Evolutionary conservation across 306 rosid species (phyloP).

Genomic region (Begonia peltatifolia): DNA sequence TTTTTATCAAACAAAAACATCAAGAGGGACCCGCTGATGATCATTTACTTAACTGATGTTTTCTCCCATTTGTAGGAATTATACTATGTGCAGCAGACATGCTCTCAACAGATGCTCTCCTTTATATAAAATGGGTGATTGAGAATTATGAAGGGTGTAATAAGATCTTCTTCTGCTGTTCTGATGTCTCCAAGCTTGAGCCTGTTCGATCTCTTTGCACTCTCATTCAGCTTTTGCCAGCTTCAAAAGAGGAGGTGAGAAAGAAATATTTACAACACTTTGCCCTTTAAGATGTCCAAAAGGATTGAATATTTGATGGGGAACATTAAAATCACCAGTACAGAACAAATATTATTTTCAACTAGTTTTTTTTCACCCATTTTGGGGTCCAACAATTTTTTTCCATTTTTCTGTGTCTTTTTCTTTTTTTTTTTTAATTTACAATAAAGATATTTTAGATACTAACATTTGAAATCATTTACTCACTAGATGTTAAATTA

Average conservation of each 20-base stretch:
- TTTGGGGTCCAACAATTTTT: too few species aligned
- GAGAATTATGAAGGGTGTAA: conserved; percentile 52
- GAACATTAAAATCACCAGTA: too few species aligned
- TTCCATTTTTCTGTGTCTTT: background rate
- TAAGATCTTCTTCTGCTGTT: conserved; percentile 76
- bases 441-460: too few species aligned
- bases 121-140: conserved; percentile 63
- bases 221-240: conserved; percentile 40
- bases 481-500: too few species aligned
- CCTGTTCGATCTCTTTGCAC: conserved; percentile 47
- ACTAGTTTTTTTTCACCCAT: too few species aligned
- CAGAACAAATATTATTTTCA: too few species aligned
- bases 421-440: too few species aligned
- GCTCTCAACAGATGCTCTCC: conserved; percentile 48
- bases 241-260: conserved; percentile 52
- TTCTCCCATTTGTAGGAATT: conserved; percentile 28
- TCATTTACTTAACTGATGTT: background rate
- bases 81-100: conserved; percentile 55
- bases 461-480: too few species aligned
- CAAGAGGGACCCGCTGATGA: background rate
- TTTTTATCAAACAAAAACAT: background rate
- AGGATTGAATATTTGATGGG: too few species aligned
- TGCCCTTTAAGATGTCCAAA: too few species aligned
- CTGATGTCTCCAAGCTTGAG: conserved; percentile 61
- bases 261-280: background rate